A percentile compares a stretch with the other conserved stretches of the same genome.
Conservation (phyloP, 345 rosid species). For the Cardiospermum halicacabum region DNA sequence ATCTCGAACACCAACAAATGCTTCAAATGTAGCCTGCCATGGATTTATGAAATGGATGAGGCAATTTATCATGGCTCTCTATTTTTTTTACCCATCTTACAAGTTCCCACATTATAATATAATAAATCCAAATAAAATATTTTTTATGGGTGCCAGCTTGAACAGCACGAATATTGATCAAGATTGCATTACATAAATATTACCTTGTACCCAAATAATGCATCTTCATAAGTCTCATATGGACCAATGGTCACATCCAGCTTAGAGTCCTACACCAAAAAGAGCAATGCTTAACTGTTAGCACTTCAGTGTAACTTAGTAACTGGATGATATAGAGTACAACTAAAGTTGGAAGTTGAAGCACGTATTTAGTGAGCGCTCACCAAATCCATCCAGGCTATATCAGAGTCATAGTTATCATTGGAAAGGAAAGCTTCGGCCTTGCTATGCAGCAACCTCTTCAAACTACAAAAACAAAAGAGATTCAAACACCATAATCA, state of each 20-base stretch:
- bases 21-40: conserved; percentile 82
- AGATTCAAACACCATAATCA: conserved; percentile 9
- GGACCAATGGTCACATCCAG: conserved; percentile 95
- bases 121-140: not conserved
- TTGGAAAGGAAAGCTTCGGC: conserved; percentile 90
- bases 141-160: not conserved
- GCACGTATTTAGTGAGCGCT: conserved; percentile 16
- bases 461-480: conserved; percentile 54
- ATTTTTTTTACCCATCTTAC: not conserved
- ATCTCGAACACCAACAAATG: conserved; percentile 81
- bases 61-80: not conserved
- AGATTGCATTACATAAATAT: conserved; percentile 1
- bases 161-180: not conserved
- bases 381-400: conserved; percentile 99
- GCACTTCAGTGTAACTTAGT: too few relatives aligned
- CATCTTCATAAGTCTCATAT: conserved; percentile 93
- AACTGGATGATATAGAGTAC: not conserved
- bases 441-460: conserved; percentile 79
- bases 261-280: conserved; percentile 62
- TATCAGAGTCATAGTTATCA: conserved; percentile 81
- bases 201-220: conserved; percentile 92
- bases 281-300: too few relatives aligned
- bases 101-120: not conserved
- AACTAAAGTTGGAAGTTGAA: not conserved
- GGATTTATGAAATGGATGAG: conserved; percentile 8